Evolutionary conservation across 2,329 filamentous ascomycete genomes (phyloP).

Genomic region (Sporothrix variecibatus): DNA sequence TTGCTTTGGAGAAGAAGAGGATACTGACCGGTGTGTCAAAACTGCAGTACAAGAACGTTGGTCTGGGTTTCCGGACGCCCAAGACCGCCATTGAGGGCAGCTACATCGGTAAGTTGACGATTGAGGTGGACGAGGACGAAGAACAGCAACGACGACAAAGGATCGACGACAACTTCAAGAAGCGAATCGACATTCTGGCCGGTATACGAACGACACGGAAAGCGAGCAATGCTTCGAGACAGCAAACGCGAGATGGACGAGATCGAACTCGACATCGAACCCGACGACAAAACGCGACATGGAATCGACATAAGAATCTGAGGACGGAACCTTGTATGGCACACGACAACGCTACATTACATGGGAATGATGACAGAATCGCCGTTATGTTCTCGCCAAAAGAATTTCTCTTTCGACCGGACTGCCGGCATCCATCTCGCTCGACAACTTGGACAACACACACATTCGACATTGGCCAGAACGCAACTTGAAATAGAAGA

Average conservation of each 20-base stretch:
- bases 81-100: conserved; percentile 97
- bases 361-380: neutral
- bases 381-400: neutral
- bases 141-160: conserved; percentile 3
- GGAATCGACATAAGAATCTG: neutral
- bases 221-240: neutral
- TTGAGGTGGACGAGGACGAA: neutral
- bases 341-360: no score
- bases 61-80: conserved; percentile 98
- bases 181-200: conserved; percentile 1
- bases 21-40: conserved; percentile 16
- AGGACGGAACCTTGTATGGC: neutral
- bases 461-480: neutral
- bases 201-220: neutral
- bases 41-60: conserved; percentile 89
- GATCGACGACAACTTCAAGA: neutral
- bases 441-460: neutral
- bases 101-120: conserved; percentile 86
- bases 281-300: neutral
- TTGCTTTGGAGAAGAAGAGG: neutral
- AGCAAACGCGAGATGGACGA: neutral
- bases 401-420: no score
- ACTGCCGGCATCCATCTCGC: neutral
- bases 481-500: neutral
- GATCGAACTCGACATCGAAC: neutral